A percentile compares a stretch with the other conserved stretches of the same genome.
Conservation (phyloP, 768 basidiomycete genomes). For the Mycena vulgaris region DNA sequence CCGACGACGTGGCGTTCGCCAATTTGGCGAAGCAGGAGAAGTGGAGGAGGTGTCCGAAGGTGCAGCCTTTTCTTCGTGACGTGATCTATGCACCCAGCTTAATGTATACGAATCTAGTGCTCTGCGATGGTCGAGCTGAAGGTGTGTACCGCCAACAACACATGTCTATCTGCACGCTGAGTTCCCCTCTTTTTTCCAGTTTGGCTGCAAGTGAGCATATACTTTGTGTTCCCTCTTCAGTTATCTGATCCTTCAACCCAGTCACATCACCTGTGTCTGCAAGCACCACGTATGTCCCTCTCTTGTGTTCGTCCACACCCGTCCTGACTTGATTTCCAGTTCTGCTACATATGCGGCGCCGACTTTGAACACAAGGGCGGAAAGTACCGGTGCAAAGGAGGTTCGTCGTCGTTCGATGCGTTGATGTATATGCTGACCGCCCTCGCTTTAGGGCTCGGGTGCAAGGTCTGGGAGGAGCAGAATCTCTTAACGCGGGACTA, state of each 20-base stretch:
- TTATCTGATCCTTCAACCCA: constrained; percentile 6
- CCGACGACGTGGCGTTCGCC: constrained; percentile 40
- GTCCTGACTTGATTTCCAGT: constrained; percentile 22
- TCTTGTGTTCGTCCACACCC: constrained; percentile 13
- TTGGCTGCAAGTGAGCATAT: constrained; percentile 40
- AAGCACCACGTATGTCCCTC: constrained; percentile 39
- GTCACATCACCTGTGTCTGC: constrained; percentile 41
- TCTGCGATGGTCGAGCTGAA: constrained; percentile 45
- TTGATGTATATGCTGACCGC: background rate
- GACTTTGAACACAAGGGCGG: constrained; percentile 40
- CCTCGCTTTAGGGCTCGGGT: constrained; percentile 31
- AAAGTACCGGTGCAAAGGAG: constrained; percentile 40
- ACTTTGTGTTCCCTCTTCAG: too few relatives aligned
- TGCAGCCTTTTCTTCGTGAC: background rate
- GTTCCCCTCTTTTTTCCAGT: constrained; percentile 7
- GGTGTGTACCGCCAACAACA: constrained; percentile 41
- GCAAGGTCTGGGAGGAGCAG: constrained; percentile 43
- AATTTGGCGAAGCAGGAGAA: constrained; percentile 41
- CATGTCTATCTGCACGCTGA: background rate
- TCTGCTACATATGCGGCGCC: constrained; percentile 42
- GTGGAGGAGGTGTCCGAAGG: constrained; percentile 43
- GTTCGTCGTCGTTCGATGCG: constrained; percentile 9
- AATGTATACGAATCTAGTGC: constrained; percentile 23
- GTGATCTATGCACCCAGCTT: too few relatives aligned
- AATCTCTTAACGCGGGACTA: constrained; percentile 34